phyloP scores from a whole-genome alignment of 2,329 filamentous ascomycete genomes.

The Alternaria conjuncta region DNA sequence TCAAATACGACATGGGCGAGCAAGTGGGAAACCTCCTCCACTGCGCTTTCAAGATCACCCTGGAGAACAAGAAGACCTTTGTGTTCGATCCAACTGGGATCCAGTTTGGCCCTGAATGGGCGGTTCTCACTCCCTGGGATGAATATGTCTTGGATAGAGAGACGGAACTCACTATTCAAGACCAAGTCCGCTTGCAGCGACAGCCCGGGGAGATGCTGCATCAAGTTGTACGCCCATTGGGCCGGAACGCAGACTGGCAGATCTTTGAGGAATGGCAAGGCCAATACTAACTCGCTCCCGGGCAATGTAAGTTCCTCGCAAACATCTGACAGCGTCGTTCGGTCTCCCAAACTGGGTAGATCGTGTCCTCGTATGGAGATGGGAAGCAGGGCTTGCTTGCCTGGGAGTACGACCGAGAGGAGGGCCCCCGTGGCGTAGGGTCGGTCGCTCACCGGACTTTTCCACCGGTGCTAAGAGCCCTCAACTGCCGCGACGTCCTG shows the following conservation, averaged over 20 bases:
- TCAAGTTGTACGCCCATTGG: not conserved
- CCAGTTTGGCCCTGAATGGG: conserved; percentile 23
- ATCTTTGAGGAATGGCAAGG: not conserved
- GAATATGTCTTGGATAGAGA: not conserved
- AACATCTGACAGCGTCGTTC: not conserved
- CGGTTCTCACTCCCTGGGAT: conserved; percentile 2
- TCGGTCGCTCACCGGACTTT: conserved; percentile 7
- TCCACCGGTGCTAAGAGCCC: conserved; percentile 12
- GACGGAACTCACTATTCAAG: not conserved
- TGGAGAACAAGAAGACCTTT: not conserved
- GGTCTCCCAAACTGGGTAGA: not conserved
- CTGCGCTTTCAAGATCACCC: conserved; percentile 5
- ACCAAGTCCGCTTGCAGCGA: not conserved
- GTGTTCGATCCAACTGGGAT: conserved; percentile 26
- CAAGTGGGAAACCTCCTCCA: conserved; percentile 1
- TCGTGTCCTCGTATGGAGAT: not conserved
- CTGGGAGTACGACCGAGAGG: conserved; percentile 9
- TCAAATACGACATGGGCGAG: not conserved
- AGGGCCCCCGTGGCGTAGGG: conserved; percentile 14
- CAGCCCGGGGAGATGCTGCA: not conserved
- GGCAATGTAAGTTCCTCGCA: not conserved
- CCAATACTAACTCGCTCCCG: not conserved
- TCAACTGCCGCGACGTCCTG: not conserved
- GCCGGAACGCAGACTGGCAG: not conserved
- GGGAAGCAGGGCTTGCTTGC: not conserved